Evolutionary conservation across 1,284 basidiomycete species (phyloP), one percentile per base, ranked within the genome.

Genomic region (Boletus chippewaensis): DNA sequence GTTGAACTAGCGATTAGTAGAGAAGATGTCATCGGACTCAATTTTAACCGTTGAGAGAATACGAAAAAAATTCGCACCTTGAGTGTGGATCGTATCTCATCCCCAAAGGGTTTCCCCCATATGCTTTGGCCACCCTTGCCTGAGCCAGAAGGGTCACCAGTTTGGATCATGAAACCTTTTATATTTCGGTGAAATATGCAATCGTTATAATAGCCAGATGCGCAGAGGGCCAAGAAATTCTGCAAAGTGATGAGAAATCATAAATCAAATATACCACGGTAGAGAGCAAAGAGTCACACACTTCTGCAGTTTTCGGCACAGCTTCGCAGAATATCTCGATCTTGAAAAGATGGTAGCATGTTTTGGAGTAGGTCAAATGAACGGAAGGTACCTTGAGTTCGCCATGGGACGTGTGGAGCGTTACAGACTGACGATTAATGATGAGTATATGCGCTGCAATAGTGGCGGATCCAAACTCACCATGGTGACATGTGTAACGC

Each of bases 251-350:
- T 50, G 52, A 53, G 47, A 54, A 40, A 39, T 22, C 16, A 36
- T 24, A 38, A 3, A 45, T 40, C 42, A 38, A 35, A 46, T 35
- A 34, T 36, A 7, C 42, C 43, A 32, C 40, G 18, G 32, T 44
- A 7, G 28, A 18, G 18, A 18, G n/a, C n/a, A 18, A 18, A 18
- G 18, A 15, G 46, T 63, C 70, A 41, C 72, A 18, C 57, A 91
- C 92, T 76, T 99, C 95, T 55, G 95, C 92, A 16, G 94, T 78
- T 63, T 92, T 90, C 12, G 95, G 95, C 15, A 93, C 90, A 8
- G 92, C 84, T 69, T 99, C 95, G 71, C 95, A 98, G 71, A 98
- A 99, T 22, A 99, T 70, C 71, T 99, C 95, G 58, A 98, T 84
- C 93, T 97, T 66, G 40, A 40, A 53, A 35, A 35, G 20, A 41